Conservation (phyloP, 208 protist genomes). For the Trypanosoma scelopori region DNA sequence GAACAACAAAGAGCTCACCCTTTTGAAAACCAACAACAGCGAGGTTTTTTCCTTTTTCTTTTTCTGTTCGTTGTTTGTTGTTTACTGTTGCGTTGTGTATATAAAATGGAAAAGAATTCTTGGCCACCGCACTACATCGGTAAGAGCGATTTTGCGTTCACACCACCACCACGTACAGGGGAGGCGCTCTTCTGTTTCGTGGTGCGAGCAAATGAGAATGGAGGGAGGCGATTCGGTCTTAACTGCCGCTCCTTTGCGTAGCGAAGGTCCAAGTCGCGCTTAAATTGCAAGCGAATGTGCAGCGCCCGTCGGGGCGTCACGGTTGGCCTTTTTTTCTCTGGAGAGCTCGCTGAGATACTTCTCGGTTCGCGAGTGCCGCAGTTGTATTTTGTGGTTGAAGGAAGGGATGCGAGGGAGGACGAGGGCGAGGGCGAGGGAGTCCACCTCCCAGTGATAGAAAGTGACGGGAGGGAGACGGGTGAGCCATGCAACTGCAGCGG, state of each 20-base stretch:
- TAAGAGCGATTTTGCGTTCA: neutral
- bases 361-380: too few species aligned
- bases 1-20: too few species aligned
- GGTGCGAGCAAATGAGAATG: neutral
- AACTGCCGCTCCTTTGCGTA: neutral
- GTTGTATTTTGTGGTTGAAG: too few species aligned
- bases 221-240: neutral
- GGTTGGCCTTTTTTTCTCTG: neutral
- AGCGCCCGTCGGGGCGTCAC: constrained; percentile 6
- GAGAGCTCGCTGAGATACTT: neutral
- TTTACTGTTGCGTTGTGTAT: too few species aligned
- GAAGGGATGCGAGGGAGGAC: too few species aligned
- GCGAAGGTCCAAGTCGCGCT: constrained; percentile 5
- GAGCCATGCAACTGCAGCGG: too few species aligned
- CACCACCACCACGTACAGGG: neutral
- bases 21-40: too few species aligned
- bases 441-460: too few species aligned
- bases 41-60: too few species aligned
- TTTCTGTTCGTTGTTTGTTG: too few species aligned
- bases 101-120: neutral
- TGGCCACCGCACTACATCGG: neutral
- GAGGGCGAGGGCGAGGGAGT: too few species aligned
- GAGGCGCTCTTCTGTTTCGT: neutral
- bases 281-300: constrained; percentile 10
- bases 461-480: too few species aligned